These are phyloP conservation scores for Adansonia digitata DNA, from an alignment of 345 rosid species.

Conservation along the genomic window DNA sequence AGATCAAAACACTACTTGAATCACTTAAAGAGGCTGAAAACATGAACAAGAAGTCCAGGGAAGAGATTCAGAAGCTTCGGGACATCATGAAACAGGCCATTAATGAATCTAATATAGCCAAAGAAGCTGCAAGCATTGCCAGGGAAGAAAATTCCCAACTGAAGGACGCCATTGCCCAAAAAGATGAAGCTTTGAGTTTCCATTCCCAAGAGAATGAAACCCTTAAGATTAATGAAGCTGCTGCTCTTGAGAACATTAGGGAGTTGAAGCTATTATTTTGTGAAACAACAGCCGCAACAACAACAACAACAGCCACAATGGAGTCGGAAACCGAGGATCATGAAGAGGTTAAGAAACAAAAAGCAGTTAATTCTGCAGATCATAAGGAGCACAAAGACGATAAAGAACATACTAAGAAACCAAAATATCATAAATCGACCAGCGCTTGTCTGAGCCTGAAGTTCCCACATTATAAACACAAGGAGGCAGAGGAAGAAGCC, in stretches of 20 bases:
- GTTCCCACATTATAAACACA: conserved; percentile 32
- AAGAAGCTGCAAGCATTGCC: conserved; percentile 32
- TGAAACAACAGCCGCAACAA: conserved; percentile 23
- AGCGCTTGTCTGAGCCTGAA: conserved; percentile 47
- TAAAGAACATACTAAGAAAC: conserved; percentile 26
- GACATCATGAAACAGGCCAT: conserved; percentile 86
- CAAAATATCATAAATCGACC: conserved; percentile 30
- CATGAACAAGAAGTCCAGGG: conserved; percentile 34
- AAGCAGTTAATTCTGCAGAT: conserved; percentile 22
- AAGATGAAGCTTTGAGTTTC: conserved; percentile 57
- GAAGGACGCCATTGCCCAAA: conserved; percentile 38
- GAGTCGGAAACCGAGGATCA: conserved; percentile 12
- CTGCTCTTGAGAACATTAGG: conserved; percentile 49
- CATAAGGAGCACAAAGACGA: background rate
- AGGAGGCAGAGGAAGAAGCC: conserved; percentile 28
- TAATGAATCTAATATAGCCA: conserved; percentile 78
- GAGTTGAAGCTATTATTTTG: conserved; percentile 50
- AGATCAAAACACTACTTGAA: conserved; percentile 43
- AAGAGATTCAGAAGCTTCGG: conserved; percentile 61
- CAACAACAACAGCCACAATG: conserved; percentile 17
- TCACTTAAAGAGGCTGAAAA: conserved; percentile 41
- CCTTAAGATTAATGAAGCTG: conserved; percentile 53
- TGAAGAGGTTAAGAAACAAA: conserved; percentile 13
- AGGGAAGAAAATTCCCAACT: conserved; percentile 1
- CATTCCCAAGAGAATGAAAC: conserved; percentile 57